Conservation (phyloP, 495 filamentous ascomycete species). For the Penicillium atrosanguineum region DNA sequence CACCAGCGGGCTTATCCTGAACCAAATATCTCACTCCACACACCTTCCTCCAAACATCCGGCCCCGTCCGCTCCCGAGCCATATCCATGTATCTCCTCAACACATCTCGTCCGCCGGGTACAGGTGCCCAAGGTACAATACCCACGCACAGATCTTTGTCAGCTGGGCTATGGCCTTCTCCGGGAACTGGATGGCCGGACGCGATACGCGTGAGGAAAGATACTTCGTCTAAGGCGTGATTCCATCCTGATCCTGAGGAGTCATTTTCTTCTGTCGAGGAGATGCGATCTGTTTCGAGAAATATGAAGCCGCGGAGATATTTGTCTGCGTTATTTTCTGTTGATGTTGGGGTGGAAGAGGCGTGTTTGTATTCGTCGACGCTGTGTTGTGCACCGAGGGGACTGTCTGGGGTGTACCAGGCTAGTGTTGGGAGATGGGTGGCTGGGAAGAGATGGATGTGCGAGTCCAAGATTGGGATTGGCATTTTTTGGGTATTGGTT, state of each 20-base stretch:
- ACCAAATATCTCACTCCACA: conserved; percentile 78
- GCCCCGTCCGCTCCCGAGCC: conserved; percentile 32
- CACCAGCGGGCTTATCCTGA: conserved; percentile 67
- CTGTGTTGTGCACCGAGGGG: conserved; percentile 61
- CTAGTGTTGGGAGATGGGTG: conserved; percentile 58
- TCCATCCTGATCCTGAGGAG: conserved; percentile 43
- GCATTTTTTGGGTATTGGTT: conserved; percentile 17
- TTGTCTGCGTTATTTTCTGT: conserved; percentile 8
- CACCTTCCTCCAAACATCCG: conserved; percentile 49
- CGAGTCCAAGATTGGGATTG: conserved; percentile 65
- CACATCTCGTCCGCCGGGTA: conserved; percentile 55
- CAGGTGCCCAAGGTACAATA: conserved; percentile 79
- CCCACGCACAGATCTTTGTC: conserved; percentile 58
- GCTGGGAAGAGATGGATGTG: conserved; percentile 83
- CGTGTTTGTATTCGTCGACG: conserved; percentile 54
- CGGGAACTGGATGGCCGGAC: conserved; percentile 50
- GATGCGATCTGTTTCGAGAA: conserved; percentile 77
- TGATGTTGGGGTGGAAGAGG: conserved; percentile 17
- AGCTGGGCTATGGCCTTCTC: conserved; percentile 55
- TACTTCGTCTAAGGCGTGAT: conserved; percentile 67
- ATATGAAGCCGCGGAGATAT: conserved; percentile 64
- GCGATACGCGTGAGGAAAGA: conserved; percentile 62
- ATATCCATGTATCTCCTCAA: conserved; percentile 49
- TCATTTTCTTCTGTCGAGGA: conserved; percentile 46
- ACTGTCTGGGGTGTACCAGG: conserved; percentile 58